Evolutionary conservation across 2,329 filamentous ascomycete genomes (phyloP).

Genomic region (Penicillium concentricum): DNA sequence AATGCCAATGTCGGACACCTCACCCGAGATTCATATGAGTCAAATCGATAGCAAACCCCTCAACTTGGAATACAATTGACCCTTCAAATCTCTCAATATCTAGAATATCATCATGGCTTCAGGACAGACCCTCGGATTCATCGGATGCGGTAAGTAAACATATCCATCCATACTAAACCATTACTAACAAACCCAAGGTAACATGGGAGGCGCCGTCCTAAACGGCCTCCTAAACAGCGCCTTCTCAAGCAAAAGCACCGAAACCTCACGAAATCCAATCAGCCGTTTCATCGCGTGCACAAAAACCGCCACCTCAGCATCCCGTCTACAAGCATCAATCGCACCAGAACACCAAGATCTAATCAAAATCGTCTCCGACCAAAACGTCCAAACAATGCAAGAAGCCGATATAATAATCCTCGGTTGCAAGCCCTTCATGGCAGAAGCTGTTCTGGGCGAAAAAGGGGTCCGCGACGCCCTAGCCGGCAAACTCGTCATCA

Average conservation of each 20-base stretch:
- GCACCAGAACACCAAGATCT: slow-evolving; percentile 31
- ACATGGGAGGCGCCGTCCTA: slow-evolving; percentile 39
- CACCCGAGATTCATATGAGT: neutral
- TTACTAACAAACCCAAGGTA: slow-evolving; percentile 26
- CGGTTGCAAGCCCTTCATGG: slow-evolving; percentile 48
- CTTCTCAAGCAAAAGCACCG: slow-evolving; percentile 9
- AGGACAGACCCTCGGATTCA: slow-evolving; percentile 17
- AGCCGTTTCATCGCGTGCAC: slow-evolving; percentile 43
- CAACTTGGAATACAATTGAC: neutral
- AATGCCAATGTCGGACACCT: neutral
- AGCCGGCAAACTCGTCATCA: slow-evolving; percentile 49
- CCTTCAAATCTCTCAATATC: neutral
- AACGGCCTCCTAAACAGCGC: slow-evolving; percentile 31
- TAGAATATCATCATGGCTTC: slow-evolving; percentile 6
- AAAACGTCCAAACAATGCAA: slow-evolving; percentile 35
- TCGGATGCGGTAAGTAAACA: slow-evolving; percentile 20
- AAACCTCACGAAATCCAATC: slow-evolving; percentile 4
- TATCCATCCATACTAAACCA: neutral
- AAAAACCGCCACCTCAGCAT: slow-evolving; percentile 36
- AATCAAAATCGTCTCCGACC: slow-evolving; percentile 35
- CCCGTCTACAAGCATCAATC: slow-evolving; percentile 28
- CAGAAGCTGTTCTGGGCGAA: slow-evolving; percentile 38
- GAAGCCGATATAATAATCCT: slow-evolving; percentile 46
- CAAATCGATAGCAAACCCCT: neutral
- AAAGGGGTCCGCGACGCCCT: slow-evolving; percentile 41